Evolutionary conservation across 2,329 filamentous ascomycete genomes (phyloP), one percentile per base, ranked within the genome.

Genomic region (Fusarium humuli): DNA sequence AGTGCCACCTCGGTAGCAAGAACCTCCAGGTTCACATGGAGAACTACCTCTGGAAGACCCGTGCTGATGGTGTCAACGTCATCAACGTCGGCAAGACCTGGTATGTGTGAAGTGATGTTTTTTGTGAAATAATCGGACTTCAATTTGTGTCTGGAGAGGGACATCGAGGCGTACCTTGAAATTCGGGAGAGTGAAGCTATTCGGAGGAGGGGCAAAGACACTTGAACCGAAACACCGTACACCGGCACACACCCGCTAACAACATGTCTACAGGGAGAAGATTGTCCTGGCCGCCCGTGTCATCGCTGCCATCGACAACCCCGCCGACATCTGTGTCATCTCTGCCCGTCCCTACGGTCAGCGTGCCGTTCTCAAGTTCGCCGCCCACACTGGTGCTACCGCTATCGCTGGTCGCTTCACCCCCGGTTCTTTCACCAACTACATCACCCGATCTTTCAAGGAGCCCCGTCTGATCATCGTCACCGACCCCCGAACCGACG

Each of bases 381-480:
- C 96, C 80, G 88, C 94, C 75, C 96, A 99, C 92, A 99, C 96
- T 77, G 96, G 96, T 83, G 94, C 97, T 81, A 93, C 94, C 81
- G 93, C 96, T 84, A 99, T 99, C 81, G 97, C 96, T 81, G 96
- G 96, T 88, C 96, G 96, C 84, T 99, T 99, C 92, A 99, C 96
- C 82, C 96, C 96, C 83, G 96, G 96, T 93, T 97, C 95, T 86
- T 99, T 99, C 92, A 99, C 96, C 90, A 99, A 99, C 91, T 99
- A 99, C 92, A 99, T 99, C 92, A 99, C 97, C 85, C 95, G 96
- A 82, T 98, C 96, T 75, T 99, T 99, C 94, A 98, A 98, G 92
- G 96, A 99, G 90, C 96, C 96, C 82, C 97, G 97, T 85, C 90
- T 99, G 82, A 98, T 99, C 86, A 91, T 99, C 83, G 96, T 99